Conservation (phyloP, 345 rosid species). For the Geranium brycei region DNA sequence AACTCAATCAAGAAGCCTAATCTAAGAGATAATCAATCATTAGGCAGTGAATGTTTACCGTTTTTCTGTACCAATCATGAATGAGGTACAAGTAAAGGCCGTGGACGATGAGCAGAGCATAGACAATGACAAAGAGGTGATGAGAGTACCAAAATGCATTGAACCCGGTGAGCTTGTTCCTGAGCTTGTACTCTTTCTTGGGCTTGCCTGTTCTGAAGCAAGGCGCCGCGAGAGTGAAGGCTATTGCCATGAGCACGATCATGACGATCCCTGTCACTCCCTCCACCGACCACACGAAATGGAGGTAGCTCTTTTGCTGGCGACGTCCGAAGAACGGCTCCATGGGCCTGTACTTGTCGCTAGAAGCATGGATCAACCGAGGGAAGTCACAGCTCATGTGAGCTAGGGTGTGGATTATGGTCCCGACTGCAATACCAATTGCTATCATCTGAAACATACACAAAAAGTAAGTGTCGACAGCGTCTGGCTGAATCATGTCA, state of each 20-base stretch:
- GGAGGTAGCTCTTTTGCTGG: slow-evolving; percentile 53
- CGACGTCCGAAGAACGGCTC: slow-evolving; percentile 40
- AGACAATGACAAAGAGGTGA: slow-evolving; percentile 67
- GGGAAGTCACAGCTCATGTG: slow-evolving; percentile 84
- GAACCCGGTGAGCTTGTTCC: slow-evolving; percentile 69
- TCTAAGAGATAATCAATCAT: too few species aligned
- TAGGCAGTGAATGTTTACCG: slow-evolving; percentile 22
- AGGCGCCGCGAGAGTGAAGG: slow-evolving; percentile 72
- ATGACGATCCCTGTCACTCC: slow-evolving; percentile 65
- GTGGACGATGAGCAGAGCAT: slow-evolving; percentile 63
- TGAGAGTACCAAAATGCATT: slow-evolving; percentile 93
- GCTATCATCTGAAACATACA: slow-evolving; percentile 28
- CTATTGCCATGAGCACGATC: slow-evolving; percentile 69
- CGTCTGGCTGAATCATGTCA: too few species aligned
- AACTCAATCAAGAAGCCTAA: neutral
- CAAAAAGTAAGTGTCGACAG: too few species aligned
- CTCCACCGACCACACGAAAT: slow-evolving; percentile 65
- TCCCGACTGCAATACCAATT: slow-evolving; percentile 47
- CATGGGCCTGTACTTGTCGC: slow-evolving; percentile 44
- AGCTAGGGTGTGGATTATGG: slow-evolving; percentile 44
- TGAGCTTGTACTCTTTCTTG: slow-evolving; percentile 41
- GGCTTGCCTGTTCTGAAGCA: slow-evolving; percentile 72
- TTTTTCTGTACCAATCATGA: slow-evolving; percentile 65
- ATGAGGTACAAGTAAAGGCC: slow-evolving; percentile 63
- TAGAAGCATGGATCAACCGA: slow-evolving; percentile 39